phyloP scores from a whole-genome alignment of 2,329 filamentous ascomycete species.

The Sphaerulina vaccinii region DNA sequence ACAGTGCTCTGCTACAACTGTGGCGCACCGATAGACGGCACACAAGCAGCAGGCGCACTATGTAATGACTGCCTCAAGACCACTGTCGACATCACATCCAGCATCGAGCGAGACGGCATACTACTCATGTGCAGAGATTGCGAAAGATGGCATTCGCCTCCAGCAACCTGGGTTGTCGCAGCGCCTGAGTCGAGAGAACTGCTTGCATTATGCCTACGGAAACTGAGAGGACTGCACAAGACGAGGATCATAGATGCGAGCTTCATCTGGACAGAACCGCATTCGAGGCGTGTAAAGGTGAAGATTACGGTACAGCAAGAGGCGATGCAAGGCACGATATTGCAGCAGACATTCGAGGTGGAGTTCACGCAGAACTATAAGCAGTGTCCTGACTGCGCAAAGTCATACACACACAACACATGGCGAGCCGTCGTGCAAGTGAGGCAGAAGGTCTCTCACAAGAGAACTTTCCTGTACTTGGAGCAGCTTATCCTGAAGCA shows the following conservation, averaged over 20 bases:
- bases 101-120: slow-evolving; percentile 85
- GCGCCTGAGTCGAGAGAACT: slow-evolving; percentile 86
- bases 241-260: slow-evolving; percentile 92
- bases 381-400: slow-evolving; percentile 91
- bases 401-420: slow-evolving; percentile 94
- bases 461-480: slow-evolving; percentile 78
- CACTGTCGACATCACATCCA: slow-evolving; percentile 87
- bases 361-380: slow-evolving; percentile 87
- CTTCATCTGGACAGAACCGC: slow-evolving; percentile 98
- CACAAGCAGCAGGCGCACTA: slow-evolving; percentile 76
- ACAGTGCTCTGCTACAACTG: slow-evolving; percentile 99
- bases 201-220: slow-evolving; percentile 85
- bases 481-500: slow-evolving; percentile 97
- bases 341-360: slow-evolving; percentile 95
- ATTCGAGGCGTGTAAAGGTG: slow-evolving; percentile 87
- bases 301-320: slow-evolving; percentile 89
- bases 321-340: slow-evolving; percentile 62
- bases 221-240: slow-evolving; percentile 80
- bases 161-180: slow-evolving; percentile 81
- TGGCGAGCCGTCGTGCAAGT: slow-evolving; percentile 95
- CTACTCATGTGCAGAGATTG: slow-evolving; percentile 93
- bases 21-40: slow-evolving; percentile 92
- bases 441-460: slow-evolving; percentile 94
- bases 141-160: slow-evolving; percentile 88
- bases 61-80: slow-evolving; percentile 96